phyloP scores from a whole-genome alignment of 352 stramenopile species.

The Phytophthora kernoviae region DNA sequence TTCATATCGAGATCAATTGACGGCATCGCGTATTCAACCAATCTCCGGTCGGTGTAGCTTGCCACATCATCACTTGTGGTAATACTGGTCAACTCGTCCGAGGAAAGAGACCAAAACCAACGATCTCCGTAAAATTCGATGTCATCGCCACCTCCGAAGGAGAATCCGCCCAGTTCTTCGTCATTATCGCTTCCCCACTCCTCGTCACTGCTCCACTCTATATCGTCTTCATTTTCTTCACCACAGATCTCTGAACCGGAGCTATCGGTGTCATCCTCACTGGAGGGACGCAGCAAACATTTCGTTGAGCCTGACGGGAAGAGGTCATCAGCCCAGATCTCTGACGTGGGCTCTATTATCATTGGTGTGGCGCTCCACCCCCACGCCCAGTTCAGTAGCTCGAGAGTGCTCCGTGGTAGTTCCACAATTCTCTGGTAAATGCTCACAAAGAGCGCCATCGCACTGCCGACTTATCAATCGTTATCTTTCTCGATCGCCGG shows the following conservation, averaged over 20 bases:
- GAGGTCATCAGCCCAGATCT: constrained; percentile 27
- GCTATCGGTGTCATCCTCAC: constrained; percentile 22
- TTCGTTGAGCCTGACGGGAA: constrained; percentile 25
- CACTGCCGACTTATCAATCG: constrained; percentile 19
- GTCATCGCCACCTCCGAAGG: constrained; percentile 11
- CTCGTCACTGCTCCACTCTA: constrained; percentile 23
- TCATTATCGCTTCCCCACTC: constrained; percentile 17
- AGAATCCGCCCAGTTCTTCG: constrained; percentile 21
- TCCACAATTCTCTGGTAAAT: constrained; percentile 18
- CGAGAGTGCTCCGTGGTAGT: constrained; percentile 21
- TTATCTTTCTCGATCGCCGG: constrained; percentile 17
- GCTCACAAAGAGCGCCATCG: constrained; percentile 29
- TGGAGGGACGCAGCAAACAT: not conserved
- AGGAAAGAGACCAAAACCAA: constrained; percentile 20
- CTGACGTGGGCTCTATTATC: constrained; percentile 3
- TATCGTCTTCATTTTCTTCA: constrained; percentile 19
- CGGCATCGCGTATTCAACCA: constrained; percentile 31
- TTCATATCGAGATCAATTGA: constrained; percentile 24
- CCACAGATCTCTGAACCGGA: constrained; percentile 29
- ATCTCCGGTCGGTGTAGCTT: constrained; percentile 8
- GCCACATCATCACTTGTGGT: too few species aligned
- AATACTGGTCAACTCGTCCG: too few species aligned
- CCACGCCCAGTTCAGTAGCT: constrained; percentile 17
- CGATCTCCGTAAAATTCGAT: constrained; percentile 25
- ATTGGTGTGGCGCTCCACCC: constrained; percentile 15